Conservation (phyloP, 148 eudicot genomes). For the Mesembryanthemum crystallinum region DNA sequence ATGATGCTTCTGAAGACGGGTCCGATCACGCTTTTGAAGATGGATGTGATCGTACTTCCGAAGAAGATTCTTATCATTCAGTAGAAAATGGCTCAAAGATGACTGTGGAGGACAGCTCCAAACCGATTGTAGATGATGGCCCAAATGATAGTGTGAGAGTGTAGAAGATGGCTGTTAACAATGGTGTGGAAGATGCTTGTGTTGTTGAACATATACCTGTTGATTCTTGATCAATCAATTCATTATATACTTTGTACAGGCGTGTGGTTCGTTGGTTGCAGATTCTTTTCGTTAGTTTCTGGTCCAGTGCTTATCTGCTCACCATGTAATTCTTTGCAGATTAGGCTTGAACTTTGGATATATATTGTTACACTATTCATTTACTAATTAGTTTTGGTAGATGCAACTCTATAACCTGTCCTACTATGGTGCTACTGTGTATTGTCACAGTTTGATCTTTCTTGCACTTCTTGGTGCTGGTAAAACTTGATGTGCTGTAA, state of each 20-base stretch:
- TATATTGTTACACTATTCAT: neutral
- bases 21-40: neutral
- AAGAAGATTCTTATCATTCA: no score
- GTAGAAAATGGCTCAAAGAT: neutral
- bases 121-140: neutral
- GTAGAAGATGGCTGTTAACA: conserved; percentile 9
- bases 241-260: conserved; percentile 17
- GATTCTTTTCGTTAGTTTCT: conserved; percentile 11
- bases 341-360: neutral
- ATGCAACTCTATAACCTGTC: no score
- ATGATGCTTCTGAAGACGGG: conserved; percentile 8
- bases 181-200: conserved; percentile 11
- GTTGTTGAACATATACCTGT: conserved; percentile 19
- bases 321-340: conserved; percentile 11
- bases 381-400: no score
- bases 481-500: no score
- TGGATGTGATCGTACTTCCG: no score
- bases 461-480: no score
- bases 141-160: neutral
- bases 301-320: neutral
- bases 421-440: no score
- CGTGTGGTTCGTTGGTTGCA: conserved; percentile 16
- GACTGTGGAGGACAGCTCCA: neutral
- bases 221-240: conserved; percentile 21
- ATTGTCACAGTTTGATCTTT: no score